phyloP scores from a whole-genome alignment of 1,284 basidiomycete genomes.

The Naganishia liquefaciens region DNA sequence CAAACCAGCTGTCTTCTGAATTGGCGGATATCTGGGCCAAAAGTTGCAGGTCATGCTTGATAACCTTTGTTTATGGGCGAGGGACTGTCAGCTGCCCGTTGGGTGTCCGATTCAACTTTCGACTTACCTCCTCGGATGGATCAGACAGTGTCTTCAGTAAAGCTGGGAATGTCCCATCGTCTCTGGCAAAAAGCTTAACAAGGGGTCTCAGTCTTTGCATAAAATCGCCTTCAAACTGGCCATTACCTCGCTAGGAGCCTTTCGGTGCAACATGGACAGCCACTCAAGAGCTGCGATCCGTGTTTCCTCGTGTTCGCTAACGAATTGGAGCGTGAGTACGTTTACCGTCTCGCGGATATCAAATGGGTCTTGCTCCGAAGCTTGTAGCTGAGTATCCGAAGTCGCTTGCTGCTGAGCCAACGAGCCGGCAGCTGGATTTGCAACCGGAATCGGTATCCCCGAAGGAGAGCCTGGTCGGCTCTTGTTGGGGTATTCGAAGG shows the following conservation, averaged over 20 bases:
- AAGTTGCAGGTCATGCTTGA: constrained; percentile 92
- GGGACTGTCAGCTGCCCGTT: neutral
- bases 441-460: constrained; percentile 27
- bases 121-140: constrained; percentile 81
- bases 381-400: neutral
- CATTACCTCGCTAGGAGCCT: constrained; percentile 85
- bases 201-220: neutral
- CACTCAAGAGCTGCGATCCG: constrained; percentile 93
- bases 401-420: constrained; percentile 25
- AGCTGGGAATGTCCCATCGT: constrained; percentile 94
- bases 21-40: constrained; percentile 91
- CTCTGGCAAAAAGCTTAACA: constrained; percentile 75
- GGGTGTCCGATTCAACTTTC: neutral
- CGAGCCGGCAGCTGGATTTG: constrained; percentile 15
- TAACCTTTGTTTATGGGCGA: constrained; percentile 62
- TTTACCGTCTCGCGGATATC: constrained; percentile 92
- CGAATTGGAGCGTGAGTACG: constrained; percentile 86
- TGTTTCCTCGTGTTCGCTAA: constrained; percentile 96
- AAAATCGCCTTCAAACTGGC: neutral
- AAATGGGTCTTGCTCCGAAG: constrained; percentile 65
- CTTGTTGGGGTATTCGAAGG: constrained; percentile 32
- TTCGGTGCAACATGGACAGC: constrained; percentile 98
- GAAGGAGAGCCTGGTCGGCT: constrained; percentile 23
- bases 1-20: constrained; percentile 92
- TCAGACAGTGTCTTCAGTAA: constrained; percentile 95